These are phyloP conservation scores for Rosa chinensis DNA, from an alignment of 306 rosid species.

Conservation along the genomic window DNA sequence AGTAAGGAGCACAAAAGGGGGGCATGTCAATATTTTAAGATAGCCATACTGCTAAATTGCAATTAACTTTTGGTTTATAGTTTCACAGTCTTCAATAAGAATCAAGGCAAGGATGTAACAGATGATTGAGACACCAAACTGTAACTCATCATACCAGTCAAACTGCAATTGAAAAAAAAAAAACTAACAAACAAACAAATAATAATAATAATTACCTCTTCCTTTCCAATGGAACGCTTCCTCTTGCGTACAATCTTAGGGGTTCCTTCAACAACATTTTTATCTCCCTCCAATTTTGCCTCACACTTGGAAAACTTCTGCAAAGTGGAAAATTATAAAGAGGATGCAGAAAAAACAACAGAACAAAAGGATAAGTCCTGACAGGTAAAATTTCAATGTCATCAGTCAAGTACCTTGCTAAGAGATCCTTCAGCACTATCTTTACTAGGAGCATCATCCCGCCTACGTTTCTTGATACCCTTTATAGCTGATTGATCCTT, in stretches of 20 bases:
- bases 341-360: not conserved
- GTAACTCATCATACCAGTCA: conserved; percentile 1
- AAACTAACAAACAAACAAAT: not conserved
- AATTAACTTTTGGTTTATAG: not conserved
- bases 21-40: no score
- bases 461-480: conserved; percentile 30
- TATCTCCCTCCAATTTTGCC: conserved; percentile 22
- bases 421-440: conserved; percentile 37
- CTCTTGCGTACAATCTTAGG: conserved; percentile 35
- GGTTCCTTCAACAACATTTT: conserved; percentile 29
- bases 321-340: conserved; percentile 10
- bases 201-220: conserved; percentile 30
- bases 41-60: not conserved
- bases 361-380: not conserved
- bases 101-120: not conserved
- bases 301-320: conserved; percentile 33
- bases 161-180: not conserved
- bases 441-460: conserved; percentile 25
- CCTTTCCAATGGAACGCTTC: conserved; percentile 27
- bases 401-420: conserved; percentile 38
- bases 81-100: not conserved
- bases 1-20: no score
- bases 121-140: not conserved
- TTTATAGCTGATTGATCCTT: conserved; percentile 23
- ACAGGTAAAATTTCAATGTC: conserved; percentile 3